Base-by-base conservation (phyloP, 73 alveolate species). In the Tetrahymena elliotti region DNA sequence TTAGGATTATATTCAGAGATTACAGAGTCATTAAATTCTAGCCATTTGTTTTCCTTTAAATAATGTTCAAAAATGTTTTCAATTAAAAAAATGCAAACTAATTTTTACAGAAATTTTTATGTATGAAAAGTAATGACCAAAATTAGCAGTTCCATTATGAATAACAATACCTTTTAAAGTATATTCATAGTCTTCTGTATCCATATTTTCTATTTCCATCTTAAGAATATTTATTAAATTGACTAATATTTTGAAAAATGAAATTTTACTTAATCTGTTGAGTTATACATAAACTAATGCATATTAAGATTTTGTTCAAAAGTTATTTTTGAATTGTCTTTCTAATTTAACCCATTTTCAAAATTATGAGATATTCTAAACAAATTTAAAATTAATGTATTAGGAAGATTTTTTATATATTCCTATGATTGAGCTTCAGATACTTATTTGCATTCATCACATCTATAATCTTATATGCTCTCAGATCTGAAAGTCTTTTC, bases 1-100 rank as follows among this genome's bases (percentile, higher is more conserved):
- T 68, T 68, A 6, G 88, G 88, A 11, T 54, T 93, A 39, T 93
- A 96, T 20, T 93, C 93, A 47, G 88, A 84, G 6, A 96, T 96
- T 37, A 18, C 24, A 34, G 98, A 93, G 83, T 96, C 98, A 54
- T 96, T 96, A 83, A 96, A 96, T 36, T 96, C 98, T 36, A 95
- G 94, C 98, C 98, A 96, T 31, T 93, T 95, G 4, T 95, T 96
- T 13, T 93, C 88, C 88, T 68, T 27, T n/a, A 22, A 10, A 3
- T 13, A 54, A 54, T 54, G 3, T 4, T 12, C 16, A 4, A 4
- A 4, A 41, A 10, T 6, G 36, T 10, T 13, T 54, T 54, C 20
- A 3, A 54, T 13, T 16, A 10, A 54, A 5, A 68, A 68, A 22
- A 27, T 18, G n/a, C 18, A 68, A 68, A 24, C n/a, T 22, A 31